phyloP scores from a whole-genome alignment of 2,329 filamentous ascomycete genomes.

The Colletotrichum sp. region DNA sequence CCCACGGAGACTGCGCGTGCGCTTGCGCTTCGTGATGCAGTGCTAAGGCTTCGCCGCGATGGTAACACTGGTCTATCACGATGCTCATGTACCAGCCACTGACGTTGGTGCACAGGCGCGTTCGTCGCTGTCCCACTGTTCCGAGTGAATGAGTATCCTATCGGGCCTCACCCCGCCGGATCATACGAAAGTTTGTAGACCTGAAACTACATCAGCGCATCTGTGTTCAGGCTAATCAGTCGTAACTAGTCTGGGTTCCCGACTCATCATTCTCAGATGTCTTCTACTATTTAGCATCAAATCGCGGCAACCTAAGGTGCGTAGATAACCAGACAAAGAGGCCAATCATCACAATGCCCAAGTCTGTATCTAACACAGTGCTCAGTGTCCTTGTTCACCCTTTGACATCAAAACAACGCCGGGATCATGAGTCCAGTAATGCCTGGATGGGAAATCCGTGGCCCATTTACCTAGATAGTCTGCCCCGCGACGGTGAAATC shows the following conservation, averaged over 20 bases:
- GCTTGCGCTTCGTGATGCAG: constrained; percentile 35
- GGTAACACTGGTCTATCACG: constrained; percentile 19
- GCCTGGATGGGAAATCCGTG: constrained; percentile 38
- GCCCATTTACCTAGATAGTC: constrained; percentile 35
- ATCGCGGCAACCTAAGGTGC: constrained; percentile 33
- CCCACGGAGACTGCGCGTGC: constrained; percentile 34
- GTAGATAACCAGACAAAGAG: not conserved
- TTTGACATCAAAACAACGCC: constrained; percentile 32
- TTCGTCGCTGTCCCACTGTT: constrained; percentile 37
- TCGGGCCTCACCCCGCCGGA: constrained; percentile 37
- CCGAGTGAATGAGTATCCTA: constrained; percentile 35
- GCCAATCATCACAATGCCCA: not conserved
- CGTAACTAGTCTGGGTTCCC: constrained; percentile 33
- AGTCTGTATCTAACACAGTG: not conserved
- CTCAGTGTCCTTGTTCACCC: constrained; percentile 35
- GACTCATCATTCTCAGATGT: constrained; percentile 39
- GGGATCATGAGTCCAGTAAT: constrained; percentile 35
- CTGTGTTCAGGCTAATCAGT: not conserved
- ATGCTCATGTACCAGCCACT: not conserved
- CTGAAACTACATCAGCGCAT: not conserved
- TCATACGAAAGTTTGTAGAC: constrained; percentile 36
- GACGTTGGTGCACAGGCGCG: constrained; percentile 26
- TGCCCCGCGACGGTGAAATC: constrained; percentile 29
- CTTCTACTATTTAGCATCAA: constrained; percentile 37
- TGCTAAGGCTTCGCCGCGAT: constrained; percentile 35